These are phyloP conservation scores for Coelastrella sp. DNA, from an alignment of 139 green algal genomes.

Conservation along the genomic window DNA sequence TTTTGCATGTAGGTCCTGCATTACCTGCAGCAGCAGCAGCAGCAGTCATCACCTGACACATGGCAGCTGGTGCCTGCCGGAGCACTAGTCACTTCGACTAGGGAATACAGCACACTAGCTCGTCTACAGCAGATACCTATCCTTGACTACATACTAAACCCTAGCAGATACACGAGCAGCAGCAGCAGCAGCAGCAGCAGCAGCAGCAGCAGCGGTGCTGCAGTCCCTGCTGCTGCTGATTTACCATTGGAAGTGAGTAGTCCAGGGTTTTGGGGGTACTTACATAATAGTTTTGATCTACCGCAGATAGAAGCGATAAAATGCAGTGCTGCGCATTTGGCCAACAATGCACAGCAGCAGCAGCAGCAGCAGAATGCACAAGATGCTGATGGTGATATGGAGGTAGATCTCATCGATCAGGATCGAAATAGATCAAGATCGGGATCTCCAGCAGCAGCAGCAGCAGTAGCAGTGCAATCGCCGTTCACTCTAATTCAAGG, in stretches of 20 bases:
- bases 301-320: constrained; percentile 47
- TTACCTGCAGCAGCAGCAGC: constrained; percentile 29
- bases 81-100: constrained; percentile 53
- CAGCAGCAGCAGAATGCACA: neutral
- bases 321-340: constrained; percentile 36
- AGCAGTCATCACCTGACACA: neutral
- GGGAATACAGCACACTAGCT: constrained; percentile 70
- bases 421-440: too few species aligned
- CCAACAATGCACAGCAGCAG: constrained; percentile 7
- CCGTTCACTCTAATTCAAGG: constrained; percentile 70
- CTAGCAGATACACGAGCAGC: too few species aligned
- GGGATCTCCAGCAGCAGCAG: neutral
- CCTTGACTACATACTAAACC: constrained; percentile 64
- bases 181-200: too few species aligned
- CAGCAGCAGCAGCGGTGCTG: constrained; percentile 22
- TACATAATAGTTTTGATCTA: constrained; percentile 17
- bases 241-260: neutral
- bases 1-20: neutral
- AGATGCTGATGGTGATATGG: neutral
- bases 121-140: constrained; percentile 47
- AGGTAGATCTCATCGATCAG: neutral
- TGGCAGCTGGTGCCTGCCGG: constrained; percentile 57
- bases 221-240: constrained; percentile 4
- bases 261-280: neutral
- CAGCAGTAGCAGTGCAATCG: neutral